Evolutionary conservation across 805 yeast species (phyloP).

Genomic region (Pichia phayaonensis): DNA sequence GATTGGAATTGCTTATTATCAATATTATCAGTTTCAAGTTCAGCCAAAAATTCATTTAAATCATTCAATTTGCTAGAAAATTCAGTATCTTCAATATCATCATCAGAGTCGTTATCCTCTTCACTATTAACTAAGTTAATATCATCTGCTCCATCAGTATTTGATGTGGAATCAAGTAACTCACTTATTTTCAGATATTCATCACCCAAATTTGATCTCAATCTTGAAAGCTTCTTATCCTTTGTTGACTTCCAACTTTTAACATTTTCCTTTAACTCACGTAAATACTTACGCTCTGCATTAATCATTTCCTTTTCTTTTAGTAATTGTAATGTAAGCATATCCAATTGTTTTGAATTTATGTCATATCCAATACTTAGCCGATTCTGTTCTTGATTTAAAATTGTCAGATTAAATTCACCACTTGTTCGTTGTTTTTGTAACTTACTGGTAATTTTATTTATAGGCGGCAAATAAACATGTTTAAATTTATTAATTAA

Average conservation of each 20-base stretch:
- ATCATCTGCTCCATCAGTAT: neutral
- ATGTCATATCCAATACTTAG: constrained; percentile 21
- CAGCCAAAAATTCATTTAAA: neutral
- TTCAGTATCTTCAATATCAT: constrained; percentile 7
- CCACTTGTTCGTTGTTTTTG: constrained; percentile 8
- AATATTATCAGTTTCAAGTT: neutral
- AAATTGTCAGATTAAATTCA: constrained; percentile 21
- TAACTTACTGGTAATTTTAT: neutral
- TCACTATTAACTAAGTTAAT: constrained; percentile 2
- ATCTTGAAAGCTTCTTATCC: constrained; percentile 10
- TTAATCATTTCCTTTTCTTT: constrained; percentile 16
- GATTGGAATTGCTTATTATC: neutral
- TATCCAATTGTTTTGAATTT: constrained; percentile 22
- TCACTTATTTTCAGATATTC: neutral
- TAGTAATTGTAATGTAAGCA: constrained; percentile 16
- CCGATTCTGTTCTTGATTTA: constrained; percentile 17
- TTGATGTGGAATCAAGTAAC: constrained; percentile 1
- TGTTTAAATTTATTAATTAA: constrained; percentile 16
- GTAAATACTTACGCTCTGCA: constrained; percentile 17
- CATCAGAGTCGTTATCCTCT: neutral
- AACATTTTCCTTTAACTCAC: constrained; percentile 14
- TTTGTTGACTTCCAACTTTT: constrained; percentile 11
- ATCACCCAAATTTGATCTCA: constrained; percentile 5
- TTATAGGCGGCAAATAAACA: constrained; percentile 21
- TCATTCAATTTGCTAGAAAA: neutral